Conservation (phyloP, 139 green algal species). For the Coccomyxa sp. region DNA sequence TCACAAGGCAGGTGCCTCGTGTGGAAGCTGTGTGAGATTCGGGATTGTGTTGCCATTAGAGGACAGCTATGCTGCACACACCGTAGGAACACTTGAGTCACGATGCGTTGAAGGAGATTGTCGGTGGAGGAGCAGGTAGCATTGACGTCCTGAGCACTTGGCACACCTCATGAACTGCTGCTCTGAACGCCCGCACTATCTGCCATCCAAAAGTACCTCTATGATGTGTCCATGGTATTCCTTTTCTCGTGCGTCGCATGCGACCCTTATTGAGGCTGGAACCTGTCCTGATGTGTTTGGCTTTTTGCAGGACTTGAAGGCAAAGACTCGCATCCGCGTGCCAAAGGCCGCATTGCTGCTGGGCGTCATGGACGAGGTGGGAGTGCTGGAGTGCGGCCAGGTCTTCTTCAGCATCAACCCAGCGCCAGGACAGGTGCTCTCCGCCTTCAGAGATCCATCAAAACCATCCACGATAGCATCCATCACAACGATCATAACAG, state of each 20-base stretch:
- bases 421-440: neutral
- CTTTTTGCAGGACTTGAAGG: slow-evolving; percentile 3
- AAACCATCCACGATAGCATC: too few species aligned
- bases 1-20: neutral
- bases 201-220: neutral
- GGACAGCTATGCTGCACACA: too few species aligned
- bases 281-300: too few species aligned
- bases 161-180: too few species aligned
- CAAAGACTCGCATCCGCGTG: slow-evolving; percentile 16
- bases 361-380: slow-evolving; percentile 33
- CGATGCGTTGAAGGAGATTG: too few species aligned
- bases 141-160: too few species aligned
- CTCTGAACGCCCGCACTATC: neutral
- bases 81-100: too few species aligned
- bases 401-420: slow-evolving; percentile 26
- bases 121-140: too few species aligned
- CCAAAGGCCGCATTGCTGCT: slow-evolving; percentile 16
- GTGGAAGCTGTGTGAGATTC: neutral
- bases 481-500: too few species aligned
- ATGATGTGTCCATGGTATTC: neutral
- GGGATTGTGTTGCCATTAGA: neutral
- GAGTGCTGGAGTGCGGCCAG: slow-evolving; percentile 18
- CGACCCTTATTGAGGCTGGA: too few species aligned
- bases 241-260: too few species aligned
- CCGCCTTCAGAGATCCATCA: neutral